Percentiles rank a stretch among this genome's conserved stretches.
These are phyloP conservation scores for Fusarium newnesense DNA, from an alignment of 2,329 filamentous ascomycete species.

Conservation along the genomic window DNA sequence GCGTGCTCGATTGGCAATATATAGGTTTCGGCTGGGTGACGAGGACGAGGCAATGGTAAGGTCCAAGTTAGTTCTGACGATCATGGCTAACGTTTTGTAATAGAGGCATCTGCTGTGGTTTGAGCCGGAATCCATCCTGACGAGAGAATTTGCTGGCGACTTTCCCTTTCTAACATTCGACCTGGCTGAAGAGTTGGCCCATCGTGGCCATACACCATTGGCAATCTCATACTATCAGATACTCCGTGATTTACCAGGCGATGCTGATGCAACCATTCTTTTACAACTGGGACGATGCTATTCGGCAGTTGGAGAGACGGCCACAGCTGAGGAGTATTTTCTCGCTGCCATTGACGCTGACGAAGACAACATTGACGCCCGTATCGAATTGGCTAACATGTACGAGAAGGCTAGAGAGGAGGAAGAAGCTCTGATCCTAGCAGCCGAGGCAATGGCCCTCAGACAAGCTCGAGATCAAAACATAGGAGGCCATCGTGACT, in stretches of 20 bases:
- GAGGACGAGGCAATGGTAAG: conserved; percentile 79
- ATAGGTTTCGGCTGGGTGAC: conserved; percentile 77
- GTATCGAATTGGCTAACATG: conserved; percentile 82
- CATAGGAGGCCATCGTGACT: conserved; percentile 4
- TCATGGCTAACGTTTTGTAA: conserved; percentile 17
- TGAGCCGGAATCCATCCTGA: conserved; percentile 66
- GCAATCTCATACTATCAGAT: conserved; percentile 68
- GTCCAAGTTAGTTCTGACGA: conserved; percentile 17
- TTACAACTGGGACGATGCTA: conserved; percentile 75
- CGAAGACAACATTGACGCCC: conserved; percentile 77
- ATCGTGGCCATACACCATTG: conserved; percentile 39
- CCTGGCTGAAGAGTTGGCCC: conserved; percentile 58
- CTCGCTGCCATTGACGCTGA: conserved; percentile 79
- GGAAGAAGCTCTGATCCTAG: conserved; percentile 80
- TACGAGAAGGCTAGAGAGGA: conserved; percentile 80
- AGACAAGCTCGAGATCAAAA: conserved; percentile 58
- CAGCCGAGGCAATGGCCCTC: conserved; percentile 78
- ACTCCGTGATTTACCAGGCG: conserved; percentile 60
- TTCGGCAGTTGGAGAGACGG: conserved; percentile 68
- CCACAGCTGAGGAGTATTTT: conserved; percentile 81
- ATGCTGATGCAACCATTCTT: conserved; percentile 62
- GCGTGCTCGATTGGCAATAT: conserved; percentile 83
- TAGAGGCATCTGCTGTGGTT: conserved; percentile 77
- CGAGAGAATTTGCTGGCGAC: conserved; percentile 64
- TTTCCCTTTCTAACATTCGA: conserved; percentile 86